Evolutionary conservation across 2,329 filamentous ascomycete species (phyloP), one percentile per base, ranked within the genome.

Genomic region (Xylariaceae sp.): DNA sequence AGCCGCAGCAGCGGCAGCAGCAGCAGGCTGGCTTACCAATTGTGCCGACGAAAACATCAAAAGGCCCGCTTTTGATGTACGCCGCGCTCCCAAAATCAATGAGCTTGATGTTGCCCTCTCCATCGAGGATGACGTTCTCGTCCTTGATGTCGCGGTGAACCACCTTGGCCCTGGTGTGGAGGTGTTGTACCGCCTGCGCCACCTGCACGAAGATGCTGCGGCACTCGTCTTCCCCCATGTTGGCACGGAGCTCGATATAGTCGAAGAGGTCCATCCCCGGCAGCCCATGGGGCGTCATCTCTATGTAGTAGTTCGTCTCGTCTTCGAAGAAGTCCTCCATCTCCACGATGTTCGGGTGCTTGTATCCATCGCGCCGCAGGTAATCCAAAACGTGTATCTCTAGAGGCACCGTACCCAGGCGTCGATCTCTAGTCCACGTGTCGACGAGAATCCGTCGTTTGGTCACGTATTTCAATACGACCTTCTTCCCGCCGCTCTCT

Each of bases 71-170:
- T 65, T 94, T 95, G 67, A 96, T 94, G 58, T 98, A 98, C 42
- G 92, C 89, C 38, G 92, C 92, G 55, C 89, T 95, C 39, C 92
- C 92, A 62, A 98, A 98, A 60, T 98, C 92, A 47, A 96, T 96
- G 51, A 98, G 69, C 64, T 95, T 96, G 61, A 98, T 94, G 47
- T 83, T 81, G 17, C 90, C 89, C 56, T 96, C 89, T 22, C 92
- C 90, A 53, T 98, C 92, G 12, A 98, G 68, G 35, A 98, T 84
- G 19, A 98, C 86, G 49, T 98, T 98, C 63, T 98, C 92, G 51
- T 98, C 92, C 59, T 98, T 98, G 71, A 98, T 96, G 53, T 98
- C 92, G 22, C 92, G 82, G 60, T 98, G 92, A 9, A 98, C 92
- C 7, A 98, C 90, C 32, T 83, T 70, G 1, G 90, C 90, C 56